A percentile compares a stretch with the other conserved stretches of the same genome.
Evolutionary conservation across 2,329 filamentous ascomycete genomes (phyloP).

Genomic region (Alternaria alternata): DNA sequence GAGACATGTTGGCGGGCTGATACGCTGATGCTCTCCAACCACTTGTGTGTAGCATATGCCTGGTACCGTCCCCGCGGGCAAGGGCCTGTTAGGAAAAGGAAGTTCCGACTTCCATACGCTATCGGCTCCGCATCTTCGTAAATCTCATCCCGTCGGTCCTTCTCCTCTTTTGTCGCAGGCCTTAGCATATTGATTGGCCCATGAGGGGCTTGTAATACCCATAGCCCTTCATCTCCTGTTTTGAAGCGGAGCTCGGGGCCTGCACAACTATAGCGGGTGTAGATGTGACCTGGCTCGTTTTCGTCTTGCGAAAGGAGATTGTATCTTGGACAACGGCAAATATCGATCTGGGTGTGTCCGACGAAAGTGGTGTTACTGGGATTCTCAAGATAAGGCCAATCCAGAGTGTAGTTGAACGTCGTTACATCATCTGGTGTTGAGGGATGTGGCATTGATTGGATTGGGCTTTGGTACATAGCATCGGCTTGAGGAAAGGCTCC

Average conservation of each 20-base stretch:
- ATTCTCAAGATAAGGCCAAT: conserved; percentile 40
- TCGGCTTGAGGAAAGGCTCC: neutral
- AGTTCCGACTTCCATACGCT: conserved; percentile 37
- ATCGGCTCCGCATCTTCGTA: conserved; percentile 35
- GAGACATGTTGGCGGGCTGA: conserved; percentile 29
- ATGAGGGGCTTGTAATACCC: conserved; percentile 34
- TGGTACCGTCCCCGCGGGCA: conserved; percentile 47
- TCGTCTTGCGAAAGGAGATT: conserved; percentile 9
- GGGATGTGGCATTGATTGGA: conserved; percentile 29
- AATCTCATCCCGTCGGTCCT: conserved; percentile 23
- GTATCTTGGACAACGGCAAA: conserved; percentile 34
- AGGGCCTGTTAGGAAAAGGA: conserved; percentile 39
- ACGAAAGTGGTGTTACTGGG: conserved; percentile 44
- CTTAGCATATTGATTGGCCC: conserved; percentile 43
- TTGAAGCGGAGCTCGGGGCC: conserved; percentile 36
- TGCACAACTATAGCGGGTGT: conserved; percentile 39
- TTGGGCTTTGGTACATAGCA: conserved; percentile 22
- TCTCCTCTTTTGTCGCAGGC: conserved; percentile 32
- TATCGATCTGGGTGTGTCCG: conserved; percentile 35
- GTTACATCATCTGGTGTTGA: conserved; percentile 46
- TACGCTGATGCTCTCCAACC: conserved; percentile 28
- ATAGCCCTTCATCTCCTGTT: conserved; percentile 26
- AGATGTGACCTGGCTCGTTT: conserved; percentile 38
- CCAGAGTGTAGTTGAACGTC: conserved; percentile 47
- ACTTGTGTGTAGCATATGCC: conserved; percentile 39